These are phyloP conservation scores for Bipolaris gigantea DNA, from an alignment of 2,329 filamentous ascomycete species.

Conservation along the genomic window DNA sequence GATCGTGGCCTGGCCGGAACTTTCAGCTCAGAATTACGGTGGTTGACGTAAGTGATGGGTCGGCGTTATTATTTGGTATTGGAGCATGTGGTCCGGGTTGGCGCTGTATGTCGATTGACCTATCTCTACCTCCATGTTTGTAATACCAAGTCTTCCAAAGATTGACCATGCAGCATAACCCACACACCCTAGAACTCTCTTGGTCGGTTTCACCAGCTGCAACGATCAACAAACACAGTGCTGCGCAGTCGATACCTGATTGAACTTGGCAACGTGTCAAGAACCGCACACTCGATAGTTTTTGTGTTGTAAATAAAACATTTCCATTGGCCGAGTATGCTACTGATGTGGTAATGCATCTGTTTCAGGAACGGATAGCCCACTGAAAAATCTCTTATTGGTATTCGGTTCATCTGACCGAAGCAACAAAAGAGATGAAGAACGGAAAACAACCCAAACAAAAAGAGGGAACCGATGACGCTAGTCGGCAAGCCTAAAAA, in stretches of 20 bases:
- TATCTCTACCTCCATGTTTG: not conserved
- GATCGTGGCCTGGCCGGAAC: not conserved
- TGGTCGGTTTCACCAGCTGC: not conserved
- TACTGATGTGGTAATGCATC: not conserved
- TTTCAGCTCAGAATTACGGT: not conserved
- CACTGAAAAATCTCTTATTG: not conserved
- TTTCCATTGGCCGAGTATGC: not conserved
- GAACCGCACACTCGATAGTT: not conserved
- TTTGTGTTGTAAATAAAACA: not conserved
- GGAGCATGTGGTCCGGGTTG: not conserved
- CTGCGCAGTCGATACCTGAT: not conserved
- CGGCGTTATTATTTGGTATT: not conserved
- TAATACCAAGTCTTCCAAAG: not conserved
- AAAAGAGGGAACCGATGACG: not conserved
- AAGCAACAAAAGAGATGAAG: not conserved
- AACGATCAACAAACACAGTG: not conserved
- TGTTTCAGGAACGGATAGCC: not conserved
- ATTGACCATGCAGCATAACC: not conserved
- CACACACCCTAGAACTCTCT: not conserved
- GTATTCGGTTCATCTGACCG: conserved; percentile 1
- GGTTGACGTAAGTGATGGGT: not conserved
- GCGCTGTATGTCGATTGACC: not conserved
- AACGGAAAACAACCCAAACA: not conserved
- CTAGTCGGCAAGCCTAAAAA: conserved; percentile 30
- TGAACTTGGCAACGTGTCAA: not conserved